Conservation (phyloP, 768 basidiomycete genomes). For the Cytidiella melzeri region DNA sequence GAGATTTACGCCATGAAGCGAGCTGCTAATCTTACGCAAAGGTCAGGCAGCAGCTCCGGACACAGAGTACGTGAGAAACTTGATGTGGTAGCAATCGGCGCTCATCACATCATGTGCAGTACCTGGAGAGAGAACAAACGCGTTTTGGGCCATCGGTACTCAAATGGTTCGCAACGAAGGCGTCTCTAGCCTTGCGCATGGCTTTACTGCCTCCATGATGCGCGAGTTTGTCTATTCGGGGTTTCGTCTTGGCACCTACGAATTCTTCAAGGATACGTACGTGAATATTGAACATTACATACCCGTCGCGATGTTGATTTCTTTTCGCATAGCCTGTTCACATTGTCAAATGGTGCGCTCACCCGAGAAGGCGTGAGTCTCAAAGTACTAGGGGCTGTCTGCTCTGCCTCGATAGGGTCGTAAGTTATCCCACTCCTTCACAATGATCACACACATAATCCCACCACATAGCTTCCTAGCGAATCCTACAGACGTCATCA, state of each 20-base stretch:
- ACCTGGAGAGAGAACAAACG: constrained; percentile 23
- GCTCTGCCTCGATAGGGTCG: constrained; percentile 28
- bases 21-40: constrained; percentile 6
- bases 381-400: constrained; percentile 27
- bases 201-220: constrained; percentile 29
- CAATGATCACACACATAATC: background rate
- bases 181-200: constrained; percentile 23
- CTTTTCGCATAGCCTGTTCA: constrained; percentile 15
- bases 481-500: constrained; percentile 31
- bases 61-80: constrained; percentile 18
- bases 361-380: constrained; percentile 25
- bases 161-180: constrained; percentile 30
- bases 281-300: constrained; percentile 2
- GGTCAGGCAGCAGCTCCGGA: constrained; percentile 29
- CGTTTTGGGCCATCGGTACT: constrained; percentile 28
- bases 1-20: no score
- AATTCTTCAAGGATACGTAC: constrained; percentile 32
- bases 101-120: constrained; percentile 13
- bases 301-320: background rate
- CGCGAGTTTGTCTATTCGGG: constrained; percentile 31
- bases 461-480: constrained; percentile 22
- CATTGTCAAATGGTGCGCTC: constrained; percentile 20
- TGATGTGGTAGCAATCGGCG: background rate
- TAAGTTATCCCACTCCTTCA: constrained; percentile 16
- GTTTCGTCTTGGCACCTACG: constrained; percentile 30